Evolutionary conservation across 495 filamentous ascomycete species (phyloP).

Genomic region (Penicillium turbatum): DNA sequence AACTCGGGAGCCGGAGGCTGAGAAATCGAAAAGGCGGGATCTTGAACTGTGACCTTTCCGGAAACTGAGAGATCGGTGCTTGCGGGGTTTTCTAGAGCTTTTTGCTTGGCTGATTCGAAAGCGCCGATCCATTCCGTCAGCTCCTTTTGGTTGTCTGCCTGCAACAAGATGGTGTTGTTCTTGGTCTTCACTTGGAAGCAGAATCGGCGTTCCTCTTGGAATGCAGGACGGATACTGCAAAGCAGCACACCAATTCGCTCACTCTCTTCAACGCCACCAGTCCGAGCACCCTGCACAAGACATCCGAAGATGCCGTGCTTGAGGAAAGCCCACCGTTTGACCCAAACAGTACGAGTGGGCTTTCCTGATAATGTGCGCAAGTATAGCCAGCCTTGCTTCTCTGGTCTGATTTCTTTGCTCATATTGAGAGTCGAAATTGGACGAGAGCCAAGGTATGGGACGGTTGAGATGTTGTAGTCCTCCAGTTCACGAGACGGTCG

Average conservation of each 20-base stretch:
- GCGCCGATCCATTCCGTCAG: conserved; percentile 87
- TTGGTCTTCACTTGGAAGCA: conserved; percentile 99
- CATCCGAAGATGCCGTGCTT: conserved; percentile 95
- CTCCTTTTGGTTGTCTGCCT: conserved; percentile 88
- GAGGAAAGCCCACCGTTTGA: conserved; percentile 90
- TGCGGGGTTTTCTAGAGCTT: conserved; percentile 74
- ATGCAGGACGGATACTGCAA: conserved; percentile 84
- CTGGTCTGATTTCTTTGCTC: conserved; percentile 42
- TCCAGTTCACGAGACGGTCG: conserved; percentile 88
- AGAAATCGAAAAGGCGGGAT: conserved; percentile 90
- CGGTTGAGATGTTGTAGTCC: conserved; percentile 82
- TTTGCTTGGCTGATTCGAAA: conserved; percentile 90
- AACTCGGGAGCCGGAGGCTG: conserved; percentile 86
- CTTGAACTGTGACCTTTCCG: conserved; percentile 52
- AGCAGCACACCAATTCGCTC: conserved; percentile 94
- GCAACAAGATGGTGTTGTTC: conserved; percentile 80
- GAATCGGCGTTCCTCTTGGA: conserved; percentile 89
- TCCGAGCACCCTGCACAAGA: conserved; percentile 79
- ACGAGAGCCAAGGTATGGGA: conserved; percentile 74
- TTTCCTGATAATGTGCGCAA: conserved; percentile 79
- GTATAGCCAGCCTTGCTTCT: conserved; percentile 96
- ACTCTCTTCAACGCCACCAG: conserved; percentile 86
- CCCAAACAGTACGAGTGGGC: conserved; percentile 80
- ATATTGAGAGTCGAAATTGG: conserved; percentile 55
- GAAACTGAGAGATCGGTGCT: conserved; percentile 57